These are phyloP conservation scores for Pouteria glomerata DNA, from an alignment of 148 eudicot species.

Conservation along the genomic window DNA sequence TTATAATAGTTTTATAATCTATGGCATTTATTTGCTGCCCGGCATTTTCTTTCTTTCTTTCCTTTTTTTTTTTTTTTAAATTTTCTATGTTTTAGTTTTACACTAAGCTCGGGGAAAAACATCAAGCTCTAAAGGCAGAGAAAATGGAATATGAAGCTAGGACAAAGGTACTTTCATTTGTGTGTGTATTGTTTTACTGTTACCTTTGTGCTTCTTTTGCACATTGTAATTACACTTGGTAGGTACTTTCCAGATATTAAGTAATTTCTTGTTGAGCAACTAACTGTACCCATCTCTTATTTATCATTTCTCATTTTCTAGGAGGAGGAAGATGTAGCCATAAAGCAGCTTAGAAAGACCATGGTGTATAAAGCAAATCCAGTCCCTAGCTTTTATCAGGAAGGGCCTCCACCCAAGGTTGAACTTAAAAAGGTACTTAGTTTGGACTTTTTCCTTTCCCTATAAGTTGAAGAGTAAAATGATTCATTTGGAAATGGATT, in stretches of 20 bases:
- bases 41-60: neutral
- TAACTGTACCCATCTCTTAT: neutral
- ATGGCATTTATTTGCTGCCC: too few relatives aligned
- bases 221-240: neutral
- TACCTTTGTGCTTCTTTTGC: neutral
- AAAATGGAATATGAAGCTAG: conserved; percentile 74
- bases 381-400: conserved; percentile 78
- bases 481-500: too few relatives aligned
- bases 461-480: too few relatives aligned
- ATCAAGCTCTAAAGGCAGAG: conserved; percentile 79
- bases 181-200: neutral
- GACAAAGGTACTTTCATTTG: conserved; percentile 55
- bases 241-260: too few relatives aligned
- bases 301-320: conserved; percentile 13
- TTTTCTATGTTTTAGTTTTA: conserved; percentile 45
- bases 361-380: conserved; percentile 79
- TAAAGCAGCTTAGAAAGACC: conserved; percentile 72
- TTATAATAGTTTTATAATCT: neutral
- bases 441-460: neutral
- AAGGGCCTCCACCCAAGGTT: conserved; percentile 82
- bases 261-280: too few relatives aligned
- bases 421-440: conserved; percentile 80
- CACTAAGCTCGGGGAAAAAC: conserved; percentile 76
- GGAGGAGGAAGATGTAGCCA: conserved; percentile 82
- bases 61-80: conserved; percentile 8